Evolutionary conservation across 495 filamentous ascomycete genomes (phyloP).

Genomic region (Aspergillus campestris): DNA sequence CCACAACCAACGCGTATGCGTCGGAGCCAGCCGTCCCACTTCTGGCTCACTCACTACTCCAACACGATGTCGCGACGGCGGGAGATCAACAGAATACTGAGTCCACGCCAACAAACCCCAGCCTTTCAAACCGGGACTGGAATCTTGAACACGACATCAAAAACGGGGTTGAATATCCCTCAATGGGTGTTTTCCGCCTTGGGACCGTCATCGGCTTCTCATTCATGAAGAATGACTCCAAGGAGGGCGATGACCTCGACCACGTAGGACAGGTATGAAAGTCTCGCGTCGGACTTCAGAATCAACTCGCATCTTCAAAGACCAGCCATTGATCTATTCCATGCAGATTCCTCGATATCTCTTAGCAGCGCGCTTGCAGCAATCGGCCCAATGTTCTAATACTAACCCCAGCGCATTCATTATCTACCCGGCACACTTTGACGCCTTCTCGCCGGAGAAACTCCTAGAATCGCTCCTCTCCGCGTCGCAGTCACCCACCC

Average conservation of each 20-base stretch:
- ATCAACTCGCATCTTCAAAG: conserved; percentile 6
- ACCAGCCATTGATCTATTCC: background rate
- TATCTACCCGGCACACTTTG: conserved; percentile 70
- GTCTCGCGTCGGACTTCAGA: conserved; percentile 1
- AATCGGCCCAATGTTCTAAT: background rate
- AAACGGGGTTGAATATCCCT: conserved; percentile 11
- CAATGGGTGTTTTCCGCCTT: conserved; percentile 18
- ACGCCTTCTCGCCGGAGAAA: conserved; percentile 68
- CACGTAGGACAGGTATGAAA: conserved; percentile 25
- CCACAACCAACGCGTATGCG: conserved; percentile 14
- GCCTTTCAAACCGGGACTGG: conserved; percentile 14
- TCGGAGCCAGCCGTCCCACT: conserved; percentile 27
- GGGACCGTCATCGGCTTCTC: conserved; percentile 34
- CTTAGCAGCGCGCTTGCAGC: conserved; percentile 12
- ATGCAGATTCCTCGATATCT: conserved; percentile 16
- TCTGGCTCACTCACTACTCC: conserved; percentile 28
- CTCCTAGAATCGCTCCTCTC: conserved; percentile 40
- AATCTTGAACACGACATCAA: conserved; percentile 23
- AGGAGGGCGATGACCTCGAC: conserved; percentile 23
- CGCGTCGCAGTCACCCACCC: conserved; percentile 5
- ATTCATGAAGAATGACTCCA: conserved; percentile 17
- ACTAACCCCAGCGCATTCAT: conserved; percentile 23
- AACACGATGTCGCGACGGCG: background rate
- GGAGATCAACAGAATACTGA: background rate
- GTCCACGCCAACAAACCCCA: background rate